Evolutionary conservation across 169 alveolate genomes (phyloP).

Genomic region (Blepharisma undulans): DNA sequence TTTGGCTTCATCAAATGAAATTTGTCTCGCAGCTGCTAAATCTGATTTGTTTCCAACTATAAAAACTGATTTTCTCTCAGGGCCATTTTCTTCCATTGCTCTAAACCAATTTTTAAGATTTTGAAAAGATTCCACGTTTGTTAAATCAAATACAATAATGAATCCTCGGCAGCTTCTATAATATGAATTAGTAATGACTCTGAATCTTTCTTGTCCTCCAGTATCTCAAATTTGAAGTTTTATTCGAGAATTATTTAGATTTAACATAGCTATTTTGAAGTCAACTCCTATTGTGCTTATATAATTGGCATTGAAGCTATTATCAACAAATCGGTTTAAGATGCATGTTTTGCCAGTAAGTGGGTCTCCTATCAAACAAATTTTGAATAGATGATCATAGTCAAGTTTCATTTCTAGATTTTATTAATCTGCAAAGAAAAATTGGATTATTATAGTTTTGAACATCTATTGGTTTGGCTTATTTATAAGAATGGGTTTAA

Average conservation of each 20-base stretch:
- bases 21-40: constrained; percentile 81
- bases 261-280: too few relatives aligned
- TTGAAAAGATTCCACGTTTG: constrained; percentile 54
- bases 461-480: constrained; percentile 9
- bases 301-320: not conserved
- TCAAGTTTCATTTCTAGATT: too few relatives aligned
- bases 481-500: not conserved
- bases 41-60: constrained; percentile 19
- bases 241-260: too few relatives aligned
- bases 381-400: too few relatives aligned
- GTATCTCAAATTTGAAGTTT: constrained; percentile 73
- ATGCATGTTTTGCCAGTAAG: not conserved
- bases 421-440: too few relatives aligned
- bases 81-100: constrained; percentile 49
- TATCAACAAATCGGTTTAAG: not conserved
- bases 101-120: constrained; percentile 63
- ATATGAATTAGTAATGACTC: constrained; percentile 58
- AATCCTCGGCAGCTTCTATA: constrained; percentile 64
- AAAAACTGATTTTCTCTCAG: not conserved
- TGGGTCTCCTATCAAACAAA: not conserved
- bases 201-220: constrained; percentile 74
- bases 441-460: too few relatives aligned
- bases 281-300: too few relatives aligned
- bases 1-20: constrained; percentile 92
- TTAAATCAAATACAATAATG: constrained; percentile 67